Percentiles rank a stretch among this genome's conserved stretches.
These are phyloP conservation scores for Posidonia australis DNA, from an alignment of 106 monocot genomes.

Conservation along the genomic window DNA sequence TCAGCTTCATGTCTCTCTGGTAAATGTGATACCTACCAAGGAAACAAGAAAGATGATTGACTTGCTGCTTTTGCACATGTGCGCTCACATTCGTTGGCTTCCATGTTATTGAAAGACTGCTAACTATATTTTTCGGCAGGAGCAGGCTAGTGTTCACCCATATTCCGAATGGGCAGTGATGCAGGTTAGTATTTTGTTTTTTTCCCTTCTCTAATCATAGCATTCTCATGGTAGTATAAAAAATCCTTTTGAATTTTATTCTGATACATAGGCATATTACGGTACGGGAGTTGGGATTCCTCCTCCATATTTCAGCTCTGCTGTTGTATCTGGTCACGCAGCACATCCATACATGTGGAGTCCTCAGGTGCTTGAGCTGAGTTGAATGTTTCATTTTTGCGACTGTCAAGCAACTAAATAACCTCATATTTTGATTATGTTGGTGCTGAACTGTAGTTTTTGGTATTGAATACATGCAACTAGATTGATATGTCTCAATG, in stretches of 20 bases:
- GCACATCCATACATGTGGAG: slow-evolving; percentile 28
- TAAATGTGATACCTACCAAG: too few species aligned
- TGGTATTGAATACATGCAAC: too few species aligned
- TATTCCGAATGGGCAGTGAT: slow-evolving; percentile 25
- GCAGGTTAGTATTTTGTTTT: slow-evolving; percentile 9
- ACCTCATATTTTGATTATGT: background rate
- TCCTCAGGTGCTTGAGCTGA: slow-evolving; percentile 18
- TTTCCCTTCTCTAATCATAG: background rate
- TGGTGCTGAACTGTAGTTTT: background rate
- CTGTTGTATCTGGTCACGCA: slow-evolving; percentile 17
- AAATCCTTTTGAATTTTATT: background rate
- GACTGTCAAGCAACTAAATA: background rate
- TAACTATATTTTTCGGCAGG: slow-evolving; percentile 7
- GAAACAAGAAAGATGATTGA: background rate
- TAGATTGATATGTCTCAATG: too few species aligned
- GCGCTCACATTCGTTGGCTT: background rate
- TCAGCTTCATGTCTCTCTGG: too few species aligned
- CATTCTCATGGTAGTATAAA: background rate
- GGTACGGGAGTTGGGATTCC: slow-evolving; percentile 19
- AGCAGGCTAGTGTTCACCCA: slow-evolving; percentile 17
- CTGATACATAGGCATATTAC: slow-evolving; percentile 22
- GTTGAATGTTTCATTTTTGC: background rate
- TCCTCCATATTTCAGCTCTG: slow-evolving; percentile 18
- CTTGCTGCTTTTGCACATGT: background rate
- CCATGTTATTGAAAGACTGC: too few species aligned